Percentiles rank a stretch among this genome's conserved stretches.
Evolutionary conservation across 768 basidiomycete species (phyloP).

Genomic region (Scleroderma bovista): DNA sequence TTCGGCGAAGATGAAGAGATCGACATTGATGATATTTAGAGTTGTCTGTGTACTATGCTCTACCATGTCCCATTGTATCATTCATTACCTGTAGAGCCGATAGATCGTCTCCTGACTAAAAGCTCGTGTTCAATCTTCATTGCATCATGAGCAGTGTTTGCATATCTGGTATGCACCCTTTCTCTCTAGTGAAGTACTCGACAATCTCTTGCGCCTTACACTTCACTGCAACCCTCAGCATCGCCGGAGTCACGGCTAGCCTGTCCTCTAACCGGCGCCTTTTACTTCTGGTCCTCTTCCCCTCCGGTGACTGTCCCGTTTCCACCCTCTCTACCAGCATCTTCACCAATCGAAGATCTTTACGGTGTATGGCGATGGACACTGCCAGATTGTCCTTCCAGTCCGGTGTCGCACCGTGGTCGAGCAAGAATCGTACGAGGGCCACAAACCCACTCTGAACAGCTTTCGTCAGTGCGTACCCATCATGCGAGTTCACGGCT

Average conservation of each 20-base stretch:
- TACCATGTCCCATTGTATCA: slow-evolving; percentile 8
- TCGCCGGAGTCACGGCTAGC: slow-evolving; percentile 43
- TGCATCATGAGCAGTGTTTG: slow-evolving; percentile 47
- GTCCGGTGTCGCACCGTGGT: slow-evolving; percentile 64
- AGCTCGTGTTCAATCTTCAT: slow-evolving; percentile 11
- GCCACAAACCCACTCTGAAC: slow-evolving; percentile 59
- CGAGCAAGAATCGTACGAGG: slow-evolving; percentile 66
- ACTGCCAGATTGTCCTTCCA: slow-evolving; percentile 62
- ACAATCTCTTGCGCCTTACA: slow-evolving; percentile 63
- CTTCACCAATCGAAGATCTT: slow-evolving; percentile 62
- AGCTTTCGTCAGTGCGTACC: slow-evolving; percentile 79
- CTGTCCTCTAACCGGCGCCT: slow-evolving; percentile 56
- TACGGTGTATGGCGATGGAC: slow-evolving; percentile 66
- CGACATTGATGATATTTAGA: slow-evolving; percentile 86
- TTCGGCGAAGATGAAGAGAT: slow-evolving; percentile 86
- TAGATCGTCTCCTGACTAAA: not conserved
- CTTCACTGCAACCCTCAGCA: slow-evolving; percentile 65
- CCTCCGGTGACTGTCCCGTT: slow-evolving; percentile 16
- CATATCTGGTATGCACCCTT: slow-evolving; percentile 70
- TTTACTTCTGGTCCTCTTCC: slow-evolving; percentile 31
- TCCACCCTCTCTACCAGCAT: slow-evolving; percentile 66
- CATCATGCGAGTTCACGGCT: slow-evolving; percentile 62
- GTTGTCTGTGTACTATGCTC: slow-evolving; percentile 5
- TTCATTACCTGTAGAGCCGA: not conserved
- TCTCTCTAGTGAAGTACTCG: slow-evolving; percentile 64